phyloP scores from a whole-genome alignment of 768 basidiomycete genomes.

The Inosperma sp. region DNA sequence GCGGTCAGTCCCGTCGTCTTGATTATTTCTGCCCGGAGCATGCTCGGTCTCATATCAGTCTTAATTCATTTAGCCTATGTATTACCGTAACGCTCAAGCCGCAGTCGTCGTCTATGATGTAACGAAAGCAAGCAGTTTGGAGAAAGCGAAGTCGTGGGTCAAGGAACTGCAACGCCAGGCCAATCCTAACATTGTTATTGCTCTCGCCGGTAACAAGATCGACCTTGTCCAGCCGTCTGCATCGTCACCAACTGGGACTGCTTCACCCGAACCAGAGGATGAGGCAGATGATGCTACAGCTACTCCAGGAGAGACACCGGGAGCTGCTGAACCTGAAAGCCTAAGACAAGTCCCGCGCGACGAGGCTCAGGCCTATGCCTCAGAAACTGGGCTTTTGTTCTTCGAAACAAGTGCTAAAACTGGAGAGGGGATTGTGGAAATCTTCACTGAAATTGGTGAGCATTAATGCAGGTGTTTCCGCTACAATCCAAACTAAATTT shows the following conservation, averaged over 20 bases:
- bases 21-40: conserved; percentile 1
- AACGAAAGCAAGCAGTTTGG: conserved; percentile 90
- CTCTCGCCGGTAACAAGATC: conserved; percentile 96
- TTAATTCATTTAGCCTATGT: conserved; percentile 74
- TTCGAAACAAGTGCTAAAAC: conserved; percentile 99
- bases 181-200: conserved; percentile 98
- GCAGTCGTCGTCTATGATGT: conserved; percentile 99
- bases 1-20: conserved; percentile 54
- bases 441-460: conserved; percentile 96
- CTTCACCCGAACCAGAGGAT: conserved; percentile 71
- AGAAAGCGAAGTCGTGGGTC: conserved; percentile 99
- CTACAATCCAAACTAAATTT: conserved; percentile 7
- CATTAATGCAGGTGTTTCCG: conserved; percentile 7
- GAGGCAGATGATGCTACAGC: conserved; percentile 92
- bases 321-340: conserved; percentile 59
- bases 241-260: conserved; percentile 43
- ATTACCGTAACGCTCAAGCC: conserved; percentile 96
- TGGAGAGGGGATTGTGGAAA: conserved; percentile 90
- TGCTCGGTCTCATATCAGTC: conserved; percentile 11
- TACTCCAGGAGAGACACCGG: conserved; percentile 69
- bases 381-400: conserved; percentile 91
- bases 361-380: conserved; percentile 94
- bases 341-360: conserved; percentile 88
- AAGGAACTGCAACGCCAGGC: conserved; percentile 99
- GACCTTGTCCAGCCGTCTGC: conserved; percentile 74